phyloP scores from a whole-genome alignment of 164 flowering plant genomes.

The Stephania japonica region DNA sequence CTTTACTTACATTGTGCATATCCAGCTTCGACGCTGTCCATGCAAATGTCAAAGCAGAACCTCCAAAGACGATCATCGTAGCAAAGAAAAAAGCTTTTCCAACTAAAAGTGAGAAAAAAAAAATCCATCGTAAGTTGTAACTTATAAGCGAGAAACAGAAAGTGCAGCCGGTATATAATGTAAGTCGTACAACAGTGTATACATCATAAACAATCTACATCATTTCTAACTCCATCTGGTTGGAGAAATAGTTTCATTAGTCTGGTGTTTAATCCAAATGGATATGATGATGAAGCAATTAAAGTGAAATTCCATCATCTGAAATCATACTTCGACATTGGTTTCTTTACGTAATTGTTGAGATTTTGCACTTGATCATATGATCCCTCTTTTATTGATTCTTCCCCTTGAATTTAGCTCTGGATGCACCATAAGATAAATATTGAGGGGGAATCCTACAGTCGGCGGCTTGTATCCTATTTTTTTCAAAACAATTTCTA shows the following conservation, averaged over 20 bases:
- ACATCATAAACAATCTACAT: too few relatives aligned
- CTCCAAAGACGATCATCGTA: constrained; percentile 67
- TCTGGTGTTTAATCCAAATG: too few relatives aligned
- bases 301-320: neutral
- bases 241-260: too few relatives aligned
- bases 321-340: neutral
- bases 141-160: neutral
- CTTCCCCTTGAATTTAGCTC: neutral
- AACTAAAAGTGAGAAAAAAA: constrained; percentile 32
- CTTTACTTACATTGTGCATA: constrained; percentile 51
- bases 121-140: neutral
- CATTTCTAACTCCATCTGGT: too few relatives aligned
- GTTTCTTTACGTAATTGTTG: neutral
- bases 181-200: too few relatives aligned
- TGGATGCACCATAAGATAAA: neutral
- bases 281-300: too few relatives aligned
- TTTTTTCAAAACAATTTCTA: neutral
- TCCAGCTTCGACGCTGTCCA: constrained; percentile 59
- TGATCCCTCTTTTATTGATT: neutral
- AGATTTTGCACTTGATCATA: neutral
- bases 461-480: neutral
- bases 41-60: constrained; percentile 54
- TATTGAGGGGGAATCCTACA: neutral
- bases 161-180: neutral
- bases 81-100: constrained; percentile 76